Conservation (phyloP, 1,139 yeast genomes). For the Kodamaea ohmeri region DNA sequence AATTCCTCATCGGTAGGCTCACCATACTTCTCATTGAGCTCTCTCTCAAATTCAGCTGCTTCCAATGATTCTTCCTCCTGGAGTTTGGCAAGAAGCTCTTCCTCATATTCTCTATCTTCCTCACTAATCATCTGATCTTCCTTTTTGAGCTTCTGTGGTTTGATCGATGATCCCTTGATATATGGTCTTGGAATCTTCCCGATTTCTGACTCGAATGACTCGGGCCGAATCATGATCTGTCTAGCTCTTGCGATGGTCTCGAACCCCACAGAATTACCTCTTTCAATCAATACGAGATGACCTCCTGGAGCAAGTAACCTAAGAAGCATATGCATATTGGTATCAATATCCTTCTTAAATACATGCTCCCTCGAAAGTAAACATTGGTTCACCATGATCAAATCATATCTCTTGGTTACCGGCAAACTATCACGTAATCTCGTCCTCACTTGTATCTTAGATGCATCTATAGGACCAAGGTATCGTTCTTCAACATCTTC, state of each 20-base stretch:
- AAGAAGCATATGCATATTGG: slow-evolving; percentile 58
- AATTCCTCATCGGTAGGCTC: slow-evolving; percentile 42
- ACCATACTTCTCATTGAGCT: slow-evolving; percentile 40
- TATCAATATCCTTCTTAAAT: slow-evolving; percentile 75
- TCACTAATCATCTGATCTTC: slow-evolving; percentile 38
- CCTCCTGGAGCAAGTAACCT: slow-evolving; percentile 73
- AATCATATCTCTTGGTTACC: slow-evolving; percentile 58
- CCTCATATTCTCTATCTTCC: slow-evolving; percentile 33
- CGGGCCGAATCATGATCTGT: slow-evolving; percentile 84
- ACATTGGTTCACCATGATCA: slow-evolving; percentile 84
- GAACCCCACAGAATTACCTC: slow-evolving; percentile 89
- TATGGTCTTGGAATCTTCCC: slow-evolving; percentile 76
- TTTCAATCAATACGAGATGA: slow-evolving; percentile 70
- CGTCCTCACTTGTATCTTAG: slow-evolving; percentile 52
- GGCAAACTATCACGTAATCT: slow-evolving; percentile 51
- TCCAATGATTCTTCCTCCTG: slow-evolving; percentile 24
- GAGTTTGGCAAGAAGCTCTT: slow-evolving; percentile 27
- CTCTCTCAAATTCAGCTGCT: slow-evolving; percentile 30
- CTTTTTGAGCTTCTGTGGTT: slow-evolving; percentile 39
- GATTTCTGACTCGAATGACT: slow-evolving; percentile 50
- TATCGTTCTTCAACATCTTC: slow-evolving; percentile 25
- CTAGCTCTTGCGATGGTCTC: slow-evolving; percentile 89
- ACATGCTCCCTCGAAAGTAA: slow-evolving; percentile 56
- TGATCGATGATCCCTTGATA: slow-evolving; percentile 48
- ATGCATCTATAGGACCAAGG: slow-evolving; percentile 61